Evolutionary conservation across 2,329 filamentous ascomycete genomes (phyloP).

Genomic region (Botrytis cinerea): DNA sequence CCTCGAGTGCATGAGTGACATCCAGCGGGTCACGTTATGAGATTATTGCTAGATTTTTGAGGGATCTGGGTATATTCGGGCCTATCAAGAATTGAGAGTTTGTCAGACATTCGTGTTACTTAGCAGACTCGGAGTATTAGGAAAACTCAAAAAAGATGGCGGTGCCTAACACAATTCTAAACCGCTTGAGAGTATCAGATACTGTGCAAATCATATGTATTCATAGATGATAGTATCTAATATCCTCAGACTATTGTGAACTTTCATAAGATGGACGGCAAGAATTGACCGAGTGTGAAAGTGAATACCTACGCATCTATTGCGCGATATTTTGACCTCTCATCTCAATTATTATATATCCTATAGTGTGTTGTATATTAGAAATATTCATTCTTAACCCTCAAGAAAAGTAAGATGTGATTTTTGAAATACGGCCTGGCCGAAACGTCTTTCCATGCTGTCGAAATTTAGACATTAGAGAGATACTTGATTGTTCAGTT

Average conservation of each 20-base stretch:
- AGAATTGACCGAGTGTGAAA: not conserved
- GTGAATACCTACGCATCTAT: not conserved
- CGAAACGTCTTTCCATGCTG: not conserved
- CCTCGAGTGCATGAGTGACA: too few relatives aligned
- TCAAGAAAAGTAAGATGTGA: not conserved
- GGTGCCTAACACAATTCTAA: too few relatives aligned
- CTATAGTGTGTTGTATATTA: not conserved
- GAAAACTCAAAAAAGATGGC: not conserved
- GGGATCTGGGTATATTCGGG: too few relatives aligned
- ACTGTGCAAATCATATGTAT: not conserved
- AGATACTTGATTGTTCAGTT: not conserved
- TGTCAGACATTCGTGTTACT: not conserved
- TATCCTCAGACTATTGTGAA: not conserved
- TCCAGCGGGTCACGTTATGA: too few relatives aligned
- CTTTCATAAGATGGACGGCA: not conserved
- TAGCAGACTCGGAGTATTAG: rapidly evolving
- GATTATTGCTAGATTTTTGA: too few relatives aligned
- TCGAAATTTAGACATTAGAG: not conserved
- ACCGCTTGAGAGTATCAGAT: too few relatives aligned
- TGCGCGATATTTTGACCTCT: too few relatives aligned
- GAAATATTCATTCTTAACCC: not conserved
- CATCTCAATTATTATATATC: not conserved
- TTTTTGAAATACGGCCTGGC: rapidly evolving
- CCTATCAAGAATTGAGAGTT: too few relatives aligned
- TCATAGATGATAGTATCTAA: not conserved